Percentiles rank a stretch among this genome's conserved stretches.
These are phyloP conservation scores for Trypanosoma platydactyli DNA, from an alignment of 208 protist genomes.

Conservation along the genomic window DNA sequence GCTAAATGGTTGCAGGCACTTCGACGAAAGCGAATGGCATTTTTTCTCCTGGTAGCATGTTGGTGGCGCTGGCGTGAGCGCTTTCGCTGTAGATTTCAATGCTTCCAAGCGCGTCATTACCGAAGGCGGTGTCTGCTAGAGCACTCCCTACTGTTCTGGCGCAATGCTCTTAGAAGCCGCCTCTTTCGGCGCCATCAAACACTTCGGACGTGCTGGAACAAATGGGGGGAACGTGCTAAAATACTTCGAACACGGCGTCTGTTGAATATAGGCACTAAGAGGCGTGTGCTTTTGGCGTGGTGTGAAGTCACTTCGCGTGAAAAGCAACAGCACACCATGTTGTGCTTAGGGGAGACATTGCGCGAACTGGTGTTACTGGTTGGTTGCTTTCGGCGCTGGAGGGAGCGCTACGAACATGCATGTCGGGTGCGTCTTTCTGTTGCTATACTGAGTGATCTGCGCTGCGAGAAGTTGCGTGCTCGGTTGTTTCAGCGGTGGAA, in stretches of 20 bases:
- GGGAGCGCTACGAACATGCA: slow-evolving; percentile 28
- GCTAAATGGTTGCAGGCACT: slow-evolving; percentile 31
- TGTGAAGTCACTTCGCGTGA: slow-evolving; percentile 3
- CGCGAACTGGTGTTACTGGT: slow-evolving; percentile 66
- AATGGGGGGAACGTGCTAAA: slow-evolving; percentile 22
- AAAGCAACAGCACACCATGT: slow-evolving; percentile 13
- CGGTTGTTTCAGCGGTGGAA: slow-evolving; percentile 30
- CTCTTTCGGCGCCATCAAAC: neutral
- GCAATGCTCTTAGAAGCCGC: neutral
- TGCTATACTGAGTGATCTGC: slow-evolving; percentile 51
- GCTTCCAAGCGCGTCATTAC: slow-evolving; percentile 10
- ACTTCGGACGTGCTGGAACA: neutral
- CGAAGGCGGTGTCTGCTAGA: slow-evolving; percentile 4
- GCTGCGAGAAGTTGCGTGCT: slow-evolving; percentile 36
- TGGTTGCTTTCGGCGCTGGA: slow-evolving; percentile 65
- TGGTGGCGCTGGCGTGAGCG: slow-evolving; percentile 29
- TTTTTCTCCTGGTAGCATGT: slow-evolving; percentile 11
- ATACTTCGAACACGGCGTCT: neutral
- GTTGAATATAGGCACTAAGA: neutral
- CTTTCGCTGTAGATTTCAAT: slow-evolving; percentile 6
- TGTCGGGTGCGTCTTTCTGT: slow-evolving; percentile 37
- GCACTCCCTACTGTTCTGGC: slow-evolving; percentile 4
- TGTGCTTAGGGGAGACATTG: slow-evolving; percentile 65
- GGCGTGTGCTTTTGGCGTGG: slow-evolving; percentile 18
- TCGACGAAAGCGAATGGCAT: slow-evolving; percentile 7